phyloP scores from a whole-genome alignment of 2,329 filamentous ascomycete genomes.

The Chaetothyriales sp. region DNA sequence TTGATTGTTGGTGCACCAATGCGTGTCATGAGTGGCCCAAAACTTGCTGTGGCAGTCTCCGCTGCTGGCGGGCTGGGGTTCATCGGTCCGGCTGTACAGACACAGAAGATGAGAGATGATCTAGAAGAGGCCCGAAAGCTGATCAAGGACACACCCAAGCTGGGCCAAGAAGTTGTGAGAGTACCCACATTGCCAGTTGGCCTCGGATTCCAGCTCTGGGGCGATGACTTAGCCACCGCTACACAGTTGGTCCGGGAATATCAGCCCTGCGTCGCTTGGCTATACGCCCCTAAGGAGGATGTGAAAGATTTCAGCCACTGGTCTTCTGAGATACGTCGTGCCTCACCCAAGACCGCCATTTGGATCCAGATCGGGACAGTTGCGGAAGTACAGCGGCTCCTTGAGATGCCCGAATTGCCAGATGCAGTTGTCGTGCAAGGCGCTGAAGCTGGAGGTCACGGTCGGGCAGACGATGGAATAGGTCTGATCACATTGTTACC shows the following conservation, averaged over 20 bases:
- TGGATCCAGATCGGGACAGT: constrained; percentile 41
- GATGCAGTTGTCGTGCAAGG: constrained; percentile 42
- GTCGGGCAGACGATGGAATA: constrained; percentile 32
- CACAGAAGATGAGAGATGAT: constrained; percentile 19
- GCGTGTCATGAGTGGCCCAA: constrained; percentile 45
- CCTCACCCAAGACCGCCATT: constrained; percentile 29
- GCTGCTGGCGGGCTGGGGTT: constrained; percentile 41
- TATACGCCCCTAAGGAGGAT: constrained; percentile 22
- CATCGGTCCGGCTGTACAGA: constrained; percentile 41
- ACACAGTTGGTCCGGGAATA: constrained; percentile 20
- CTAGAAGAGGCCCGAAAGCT: constrained; percentile 19
- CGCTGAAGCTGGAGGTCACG: constrained; percentile 41
- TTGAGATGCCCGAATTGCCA: constrained; percentile 22
- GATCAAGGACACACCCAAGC: constrained; percentile 7
- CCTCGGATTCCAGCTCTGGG: constrained; percentile 27
- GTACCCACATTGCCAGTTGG: constrained; percentile 23
- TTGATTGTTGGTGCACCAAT: constrained; percentile 50
- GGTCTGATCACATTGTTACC: constrained; percentile 37
- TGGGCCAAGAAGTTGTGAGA: no score
- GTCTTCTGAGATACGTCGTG: constrained; percentile 30
- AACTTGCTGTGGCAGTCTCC: constrained; percentile 47
- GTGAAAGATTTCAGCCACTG: constrained; percentile 26
- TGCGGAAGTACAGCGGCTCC: constrained; percentile 30
- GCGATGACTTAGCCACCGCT: background rate
- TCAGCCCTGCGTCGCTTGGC: constrained; percentile 25